Evolutionary conservation across 2,329 filamentous ascomycete species (phyloP).

Genomic region (Trichoderma pleuroti): DNA sequence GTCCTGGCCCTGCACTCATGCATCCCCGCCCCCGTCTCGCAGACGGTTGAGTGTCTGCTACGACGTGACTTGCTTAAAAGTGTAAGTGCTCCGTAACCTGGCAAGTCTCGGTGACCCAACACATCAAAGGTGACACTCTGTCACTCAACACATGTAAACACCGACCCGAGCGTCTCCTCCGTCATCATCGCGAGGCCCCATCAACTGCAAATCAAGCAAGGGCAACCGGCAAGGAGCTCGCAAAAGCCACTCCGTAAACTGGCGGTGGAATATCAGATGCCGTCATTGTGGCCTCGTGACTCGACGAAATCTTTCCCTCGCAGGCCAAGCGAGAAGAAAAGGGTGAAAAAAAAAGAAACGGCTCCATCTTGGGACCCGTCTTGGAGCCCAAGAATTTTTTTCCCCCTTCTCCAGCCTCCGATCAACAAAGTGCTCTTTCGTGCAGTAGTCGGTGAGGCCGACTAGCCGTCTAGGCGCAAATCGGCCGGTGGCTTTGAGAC

Average conservation of each 20-base stretch:
- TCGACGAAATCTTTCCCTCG: conserved; percentile 12
- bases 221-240: neutral
- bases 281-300: conserved; percentile 20
- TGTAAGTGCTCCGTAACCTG: conserved; percentile 1
- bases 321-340: neutral
- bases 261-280: conserved; percentile 21
- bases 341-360: neutral
- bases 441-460: conserved; percentile 20
- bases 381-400: conserved; percentile 1
- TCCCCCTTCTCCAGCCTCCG: neutral
- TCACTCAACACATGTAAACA: conserved; percentile 3
- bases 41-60: neutral
- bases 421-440: neutral
- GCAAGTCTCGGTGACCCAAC: conserved; percentile 5
- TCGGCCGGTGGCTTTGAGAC: conserved; percentile 14
- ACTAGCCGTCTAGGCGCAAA: conserved; percentile 9
- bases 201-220: neutral
- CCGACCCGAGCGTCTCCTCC: conserved; percentile 2
- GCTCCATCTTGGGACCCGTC: conserved; percentile 19
- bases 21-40: conserved; percentile 5
- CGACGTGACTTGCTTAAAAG: conserved; percentile 6
- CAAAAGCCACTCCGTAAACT: neutral
- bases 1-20: neutral
- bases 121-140: conserved; percentile 8
- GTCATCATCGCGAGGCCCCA: conserved; percentile 9